Conservation (phyloP, 176 grass and related monocot genomes). For the Juncus inflexus region DNA sequence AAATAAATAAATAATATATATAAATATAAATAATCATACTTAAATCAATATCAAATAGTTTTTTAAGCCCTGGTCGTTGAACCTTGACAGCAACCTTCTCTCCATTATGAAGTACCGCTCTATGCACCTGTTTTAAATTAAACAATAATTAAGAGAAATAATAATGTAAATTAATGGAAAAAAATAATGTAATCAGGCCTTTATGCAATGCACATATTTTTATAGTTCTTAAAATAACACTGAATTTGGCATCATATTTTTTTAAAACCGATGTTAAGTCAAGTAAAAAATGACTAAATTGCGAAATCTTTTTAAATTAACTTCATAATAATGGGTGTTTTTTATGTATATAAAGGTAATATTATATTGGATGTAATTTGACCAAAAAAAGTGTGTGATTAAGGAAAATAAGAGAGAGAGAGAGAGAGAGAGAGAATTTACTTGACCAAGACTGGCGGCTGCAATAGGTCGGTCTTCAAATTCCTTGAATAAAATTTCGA, state of each 20-base stretch:
- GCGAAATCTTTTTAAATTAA: too few species aligned
- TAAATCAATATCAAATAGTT: slow-evolving; percentile 97
- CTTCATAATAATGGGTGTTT: too few species aligned
- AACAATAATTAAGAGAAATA: neutral
- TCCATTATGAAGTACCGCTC: slow-evolving; percentile 79
- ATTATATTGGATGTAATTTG: too few species aligned
- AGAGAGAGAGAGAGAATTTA: slow-evolving; percentile 34
- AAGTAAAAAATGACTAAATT: slow-evolving; percentile 4
- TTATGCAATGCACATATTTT: neutral
- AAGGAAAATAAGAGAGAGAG: neutral
- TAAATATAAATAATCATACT: slow-evolving; percentile 61
- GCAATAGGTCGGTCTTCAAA: slow-evolving; percentile 89
- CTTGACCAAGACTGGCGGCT: slow-evolving; percentile 97
- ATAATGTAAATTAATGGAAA: neutral
- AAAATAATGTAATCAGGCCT: too few species aligned
- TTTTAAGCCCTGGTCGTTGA: slow-evolving; percentile 87
- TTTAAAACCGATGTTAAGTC: neutral
- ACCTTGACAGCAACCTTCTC: slow-evolving; percentile 92
- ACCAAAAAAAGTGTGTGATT: too few species aligned
- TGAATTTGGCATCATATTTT: neutral
- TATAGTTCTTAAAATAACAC: neutral
- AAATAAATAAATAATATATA: too few species aligned
- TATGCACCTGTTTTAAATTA: slow-evolving; percentile 58
- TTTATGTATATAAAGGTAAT: too few species aligned
- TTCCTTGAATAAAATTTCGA: slow-evolving; percentile 83